Evolutionary conservation across 2,329 filamentous ascomycete genomes (phyloP), one percentile per base, ranked within the genome.

Genomic region (Huntiella decipiens): DNA sequence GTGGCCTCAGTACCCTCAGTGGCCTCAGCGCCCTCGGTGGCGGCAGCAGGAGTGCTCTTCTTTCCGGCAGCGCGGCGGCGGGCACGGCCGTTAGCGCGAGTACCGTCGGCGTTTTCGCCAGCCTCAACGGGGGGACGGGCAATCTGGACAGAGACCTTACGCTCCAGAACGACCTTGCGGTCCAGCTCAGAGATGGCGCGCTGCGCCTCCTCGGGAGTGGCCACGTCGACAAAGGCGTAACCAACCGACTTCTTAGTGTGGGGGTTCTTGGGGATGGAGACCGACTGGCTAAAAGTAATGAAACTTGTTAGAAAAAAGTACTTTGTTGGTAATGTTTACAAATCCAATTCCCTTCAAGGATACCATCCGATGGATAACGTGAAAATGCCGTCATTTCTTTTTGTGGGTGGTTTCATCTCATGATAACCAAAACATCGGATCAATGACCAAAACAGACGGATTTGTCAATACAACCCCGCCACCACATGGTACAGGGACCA

Each of bases 201-300:
- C 68, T 95, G 84, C 53, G 91, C 91, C 71, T 96, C 91, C 54
- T 77, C 77, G 51, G 91, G 84, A 53, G 88, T 95, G 52, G 85
- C 92, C 54, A 98, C 82, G 62, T 96, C 91, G 63, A 98, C 91
- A 63, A 98, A 98, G 61, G 91, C 91, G 66, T 96, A 98, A 61
- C 91, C 91, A 63, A 98, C 91, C 54, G 91, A 88, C 63, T 91
- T 88, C 67, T 86, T 88, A 67, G 88, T 98, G 66, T 91, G 88
- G 62, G 91, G 91, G 74, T 98, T 96, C 76, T 92, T 94, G 56
- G 91, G 91, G 66, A 98, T 98, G 57, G 91, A 96, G 65, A 88
- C 88, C 65, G 85, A 93, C 74, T 98, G 91, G 67, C 91, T 96
- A 60, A 49, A 55, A 54, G 68, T 61, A 50, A 51, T 37, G 49